Percentiles rank a stretch among this genome's conserved stretches.
Evolutionary conservation across 208 protist species (phyloP).

Genomic region (Blastocrithidia nonstop): DNA sequence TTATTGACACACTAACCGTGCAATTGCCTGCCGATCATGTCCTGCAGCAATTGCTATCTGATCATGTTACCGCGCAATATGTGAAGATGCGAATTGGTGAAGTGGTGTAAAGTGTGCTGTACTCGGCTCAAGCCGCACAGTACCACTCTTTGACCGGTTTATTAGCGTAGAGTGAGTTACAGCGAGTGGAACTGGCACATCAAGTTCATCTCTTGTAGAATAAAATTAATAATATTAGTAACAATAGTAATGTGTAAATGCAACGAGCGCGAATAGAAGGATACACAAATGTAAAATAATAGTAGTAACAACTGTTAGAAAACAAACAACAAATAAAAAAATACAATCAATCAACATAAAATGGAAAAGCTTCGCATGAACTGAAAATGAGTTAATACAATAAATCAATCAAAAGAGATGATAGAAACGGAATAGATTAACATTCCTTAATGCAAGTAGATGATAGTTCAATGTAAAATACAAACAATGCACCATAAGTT

Average conservation of each 20-base stretch:
- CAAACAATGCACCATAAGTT: no score
- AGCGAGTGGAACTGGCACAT: slow-evolving; percentile 12
- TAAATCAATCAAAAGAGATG: no score
- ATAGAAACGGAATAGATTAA: no score
- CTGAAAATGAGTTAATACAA: no score
- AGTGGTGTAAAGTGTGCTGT: slow-evolving; percentile 69
- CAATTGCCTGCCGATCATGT: slow-evolving; percentile 63
- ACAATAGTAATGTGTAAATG: neutral
- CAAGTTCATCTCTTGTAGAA: slow-evolving; percentile 21
- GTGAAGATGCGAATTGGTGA: slow-evolving; percentile 51
- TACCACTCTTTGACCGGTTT: slow-evolving; percentile 55
- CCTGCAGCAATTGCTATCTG: slow-evolving; percentile 53
- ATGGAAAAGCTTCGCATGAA: no score
- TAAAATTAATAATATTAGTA: slow-evolving; percentile 4
- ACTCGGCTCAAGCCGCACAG: slow-evolving; percentile 52
- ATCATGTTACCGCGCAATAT: slow-evolving; percentile 51
- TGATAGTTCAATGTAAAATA: no score
- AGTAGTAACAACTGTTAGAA: no score
- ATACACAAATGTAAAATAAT: slow-evolving; percentile 4
- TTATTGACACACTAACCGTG: slow-evolving; percentile 28
- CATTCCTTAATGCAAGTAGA: no score
- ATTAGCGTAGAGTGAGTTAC: slow-evolving; percentile 36
- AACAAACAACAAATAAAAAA: no score
- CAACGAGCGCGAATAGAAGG: neutral
- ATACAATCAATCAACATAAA: no score